phyloP scores from a whole-genome alignment of 2,329 filamentous ascomycete genomes.

The Fusarium sp. region DNA sequence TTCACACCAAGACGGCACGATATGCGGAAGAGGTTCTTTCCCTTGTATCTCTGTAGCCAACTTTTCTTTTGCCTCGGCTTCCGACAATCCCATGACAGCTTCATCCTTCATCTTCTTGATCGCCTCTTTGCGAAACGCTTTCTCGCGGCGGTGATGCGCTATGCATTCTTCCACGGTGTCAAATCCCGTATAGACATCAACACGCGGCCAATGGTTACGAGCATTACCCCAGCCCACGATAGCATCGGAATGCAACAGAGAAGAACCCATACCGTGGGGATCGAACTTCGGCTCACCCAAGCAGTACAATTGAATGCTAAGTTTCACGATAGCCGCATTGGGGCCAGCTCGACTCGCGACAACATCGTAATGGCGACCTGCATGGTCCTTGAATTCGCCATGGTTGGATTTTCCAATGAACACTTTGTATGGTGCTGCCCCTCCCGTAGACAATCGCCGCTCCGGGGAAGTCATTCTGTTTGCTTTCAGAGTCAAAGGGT shows the following conservation, averaged over 20 bases:
- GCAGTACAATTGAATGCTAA: conserved; percentile 28
- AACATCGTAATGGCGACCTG: background rate
- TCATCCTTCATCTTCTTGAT: background rate
- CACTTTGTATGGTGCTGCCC: background rate
- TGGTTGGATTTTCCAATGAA: background rate
- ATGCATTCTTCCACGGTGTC: conserved; percentile 16
- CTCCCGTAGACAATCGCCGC: background rate
- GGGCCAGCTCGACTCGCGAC: background rate
- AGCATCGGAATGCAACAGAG: background rate
- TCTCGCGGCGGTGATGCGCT: conserved; percentile 22
- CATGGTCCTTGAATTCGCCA: conserved; percentile 49
- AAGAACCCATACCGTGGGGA: background rate
- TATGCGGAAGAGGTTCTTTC: conserved; percentile 26
- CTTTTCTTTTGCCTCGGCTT: conserved; percentile 2
- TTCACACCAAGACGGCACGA: conserved; percentile 22
- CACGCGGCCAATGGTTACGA: conserved; percentile 7
- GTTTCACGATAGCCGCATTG: background rate
- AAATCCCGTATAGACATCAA: conserved; percentile 20
- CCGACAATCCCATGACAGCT: conserved; percentile 2
- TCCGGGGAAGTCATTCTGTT: background rate
- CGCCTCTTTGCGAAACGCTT: conserved; percentile 3
- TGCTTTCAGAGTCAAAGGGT: background rate
- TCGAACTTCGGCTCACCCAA: background rate
- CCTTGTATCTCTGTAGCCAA: conserved; percentile 9
- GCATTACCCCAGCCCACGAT: background rate